Base-by-base conservation (phyloP, 805 yeast genomes). In the Ogataea trehalophila region DNA sequence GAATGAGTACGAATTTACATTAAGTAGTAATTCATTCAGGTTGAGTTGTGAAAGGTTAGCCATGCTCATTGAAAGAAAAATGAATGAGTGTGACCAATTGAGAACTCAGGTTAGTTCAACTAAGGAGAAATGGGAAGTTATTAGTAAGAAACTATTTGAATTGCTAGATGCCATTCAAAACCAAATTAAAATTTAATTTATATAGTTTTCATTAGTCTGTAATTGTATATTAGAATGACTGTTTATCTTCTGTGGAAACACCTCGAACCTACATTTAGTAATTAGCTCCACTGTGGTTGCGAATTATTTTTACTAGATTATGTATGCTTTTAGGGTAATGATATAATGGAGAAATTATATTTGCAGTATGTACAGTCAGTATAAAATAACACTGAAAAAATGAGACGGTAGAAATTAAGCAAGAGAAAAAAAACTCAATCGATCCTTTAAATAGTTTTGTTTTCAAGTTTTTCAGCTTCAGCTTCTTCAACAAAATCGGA, bases 31-130 rank as follows among this genome's bases (percentile, higher is more conserved):
- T 13, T 48, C 54, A 2, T 61, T 64, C 42, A 51, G 50, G 38
- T 42, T 39, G 11, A 56, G 60, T 23, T 54, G 59, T 36, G 41
- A 47, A 4, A 59, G 61, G 22, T 47, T 65, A 22, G 40, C 51
- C 13, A 40, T 44, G 11, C 44, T 48, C 22, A 62, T 65, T 13
- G 54, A 57, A 4, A 38, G 42, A 11, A 62, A 64, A 42, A 49
- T 64, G 6, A 34, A 43, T 2, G 61, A 57, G 16, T 65, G 69
- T 47, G 62, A 60, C 8, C 46, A 42, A 13, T 45, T 62, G 15
- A 48, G 52, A 37, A 31, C 29, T 14, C 52, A 56, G 39, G 54
- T 62, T 16, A 49, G 43, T 16, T 44, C 48, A 5, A 47, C 57
- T 35, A 62, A 58, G 43, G 39, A 37, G 2, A 55, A 51, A 40